A percentile compares a stretch with the other conserved stretches of the same genome.
Conservation (phyloP, 2,329 filamentous ascomycete genomes). For the Samsoniella hepiali region DNA sequence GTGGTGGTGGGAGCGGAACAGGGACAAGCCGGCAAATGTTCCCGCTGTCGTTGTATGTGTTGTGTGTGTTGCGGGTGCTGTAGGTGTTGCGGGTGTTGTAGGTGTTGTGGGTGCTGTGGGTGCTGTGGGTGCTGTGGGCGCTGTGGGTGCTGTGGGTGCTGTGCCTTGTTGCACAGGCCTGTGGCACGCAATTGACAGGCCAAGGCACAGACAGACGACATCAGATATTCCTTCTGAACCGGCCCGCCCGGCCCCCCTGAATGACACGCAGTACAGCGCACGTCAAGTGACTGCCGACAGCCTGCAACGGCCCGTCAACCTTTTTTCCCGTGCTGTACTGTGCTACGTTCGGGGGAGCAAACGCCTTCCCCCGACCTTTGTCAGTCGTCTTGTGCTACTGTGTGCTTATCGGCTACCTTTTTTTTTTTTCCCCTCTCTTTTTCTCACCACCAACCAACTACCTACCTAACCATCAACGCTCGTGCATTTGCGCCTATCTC, state of each 20-base stretch:
- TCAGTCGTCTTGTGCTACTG: too few species aligned
- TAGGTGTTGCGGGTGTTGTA: too few species aligned
- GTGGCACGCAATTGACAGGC: background rate
- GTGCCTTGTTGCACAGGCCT: background rate
- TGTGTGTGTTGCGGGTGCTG: too few species aligned
- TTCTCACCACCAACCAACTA: too few species aligned
- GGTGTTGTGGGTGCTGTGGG: too few species aligned
- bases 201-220: background rate
- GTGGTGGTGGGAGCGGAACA: background rate
- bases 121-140: too few species aligned
- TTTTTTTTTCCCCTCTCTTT: too few species aligned
- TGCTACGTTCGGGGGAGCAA: background rate
- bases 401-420: too few species aligned
- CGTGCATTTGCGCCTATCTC: background rate
- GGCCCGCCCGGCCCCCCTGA: background rate
- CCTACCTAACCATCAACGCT: too few species aligned
- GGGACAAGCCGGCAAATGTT: background rate
- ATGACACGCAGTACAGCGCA: background rate
- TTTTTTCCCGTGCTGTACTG: background rate
- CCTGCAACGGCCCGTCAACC: constrained; percentile 1
- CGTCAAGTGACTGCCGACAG: constrained; percentile 6
- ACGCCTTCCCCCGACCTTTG: too few species aligned
- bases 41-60: background rate
- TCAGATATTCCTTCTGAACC: background rate
- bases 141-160: too few species aligned